A percentile compares a stretch with the other conserved stretches of the same genome.
Conservation (phyloP, 495 filamentous ascomycete species). For the Aspergillus wentii region DNA sequence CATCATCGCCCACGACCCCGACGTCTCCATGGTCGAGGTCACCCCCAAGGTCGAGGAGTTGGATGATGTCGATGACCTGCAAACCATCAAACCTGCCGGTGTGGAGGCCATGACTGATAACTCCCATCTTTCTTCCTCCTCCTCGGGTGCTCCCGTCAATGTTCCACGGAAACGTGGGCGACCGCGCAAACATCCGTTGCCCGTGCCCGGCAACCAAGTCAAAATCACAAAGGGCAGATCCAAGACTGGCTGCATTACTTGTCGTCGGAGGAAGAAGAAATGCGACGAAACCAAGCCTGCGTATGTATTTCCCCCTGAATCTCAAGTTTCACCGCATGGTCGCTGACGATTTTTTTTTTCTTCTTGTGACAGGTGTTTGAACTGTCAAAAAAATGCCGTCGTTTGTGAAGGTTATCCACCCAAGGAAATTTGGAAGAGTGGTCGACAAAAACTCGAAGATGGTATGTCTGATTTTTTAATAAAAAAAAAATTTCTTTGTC, state of each 20-base stretch:
- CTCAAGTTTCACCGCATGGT: too few species aligned
- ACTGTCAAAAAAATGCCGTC: conserved; percentile 91
- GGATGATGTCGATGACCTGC: conserved; percentile 34
- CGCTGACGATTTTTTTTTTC: conserved; percentile 3
- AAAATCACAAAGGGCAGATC: conserved; percentile 84
- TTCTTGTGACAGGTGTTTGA: conserved; percentile 54
- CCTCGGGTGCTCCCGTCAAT: conserved; percentile 30
- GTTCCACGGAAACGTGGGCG: conserved; percentile 63
- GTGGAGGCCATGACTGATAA: conserved; percentile 20
- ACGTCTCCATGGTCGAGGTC: conserved; percentile 17
- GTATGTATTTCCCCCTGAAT: conserved; percentile 36
- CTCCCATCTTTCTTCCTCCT: conserved; percentile 14
- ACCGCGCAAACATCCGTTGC: conserved; percentile 77
- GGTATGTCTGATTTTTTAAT: conserved; percentile 45
- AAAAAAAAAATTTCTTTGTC: conserved; percentile 6
- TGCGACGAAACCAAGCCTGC: conserved; percentile 91
- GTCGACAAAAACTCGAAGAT: conserved; percentile 70
- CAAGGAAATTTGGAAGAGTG: conserved; percentile 81
- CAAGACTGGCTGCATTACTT: conserved; percentile 92
- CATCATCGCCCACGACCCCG: conserved; percentile 12
- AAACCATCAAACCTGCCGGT: conserved; percentile 29
- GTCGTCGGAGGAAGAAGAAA: conserved; percentile 91
- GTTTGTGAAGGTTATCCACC: conserved; percentile 92
- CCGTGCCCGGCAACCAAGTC: conserved; percentile 45
- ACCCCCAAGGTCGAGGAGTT: conserved; percentile 41